Evolutionary conservation across 495 filamentous ascomycete species (phyloP).

Genomic region (Elasticomyces elasticus): DNA sequence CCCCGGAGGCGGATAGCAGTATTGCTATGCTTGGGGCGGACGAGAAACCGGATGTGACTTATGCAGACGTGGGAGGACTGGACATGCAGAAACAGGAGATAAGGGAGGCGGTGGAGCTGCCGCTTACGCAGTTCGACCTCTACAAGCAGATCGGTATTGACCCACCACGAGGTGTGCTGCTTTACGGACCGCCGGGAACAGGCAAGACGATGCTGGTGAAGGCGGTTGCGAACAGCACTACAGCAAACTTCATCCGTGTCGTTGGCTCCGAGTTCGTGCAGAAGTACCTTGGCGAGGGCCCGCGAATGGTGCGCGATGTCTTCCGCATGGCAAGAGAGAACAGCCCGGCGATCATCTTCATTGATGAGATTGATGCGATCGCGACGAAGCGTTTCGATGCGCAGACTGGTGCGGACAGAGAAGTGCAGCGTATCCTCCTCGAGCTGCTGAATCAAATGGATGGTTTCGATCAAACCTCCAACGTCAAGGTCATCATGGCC

Average conservation of each 20-base stretch:
- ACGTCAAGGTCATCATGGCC: slow-evolving; percentile 99
- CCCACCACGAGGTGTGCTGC: slow-evolving; percentile 91
- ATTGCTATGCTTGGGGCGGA: slow-evolving; percentile 95
- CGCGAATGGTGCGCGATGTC: slow-evolving; percentile 94
- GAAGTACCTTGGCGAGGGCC: slow-evolving; percentile 98
- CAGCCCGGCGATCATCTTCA: slow-evolving; percentile 99
- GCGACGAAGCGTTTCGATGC: slow-evolving; percentile 94
- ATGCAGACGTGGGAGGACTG: slow-evolving; percentile 92
- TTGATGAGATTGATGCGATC: slow-evolving; percentile 99
- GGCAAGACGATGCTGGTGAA: slow-evolving; percentile 93
- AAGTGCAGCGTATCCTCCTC: slow-evolving; percentile 98
- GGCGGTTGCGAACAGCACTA: slow-evolving; percentile 90
- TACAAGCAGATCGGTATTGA: slow-evolving; percentile 99
- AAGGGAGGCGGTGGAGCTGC: slow-evolving; percentile 90
- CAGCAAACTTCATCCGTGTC: slow-evolving; percentile 97
- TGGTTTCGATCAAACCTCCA: slow-evolving; percentile 98
- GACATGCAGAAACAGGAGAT: slow-evolving; percentile 99
- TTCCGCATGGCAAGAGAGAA: slow-evolving; percentile 99
- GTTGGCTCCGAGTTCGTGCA: slow-evolving; percentile 94
- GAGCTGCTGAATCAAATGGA: slow-evolving; percentile 97
- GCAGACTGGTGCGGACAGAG: slow-evolving; percentile 90
- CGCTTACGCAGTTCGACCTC: slow-evolving; percentile 91
- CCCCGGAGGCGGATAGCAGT: slow-evolving; percentile 93
- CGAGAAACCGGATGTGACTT: slow-evolving; percentile 97
- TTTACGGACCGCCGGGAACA: slow-evolving; percentile 94